Evolutionary conservation across 2,329 filamentous ascomycete species (phyloP), one percentile per base, ranked within the genome.

Genomic region (Ceratocystis eucalypticola): DNA sequence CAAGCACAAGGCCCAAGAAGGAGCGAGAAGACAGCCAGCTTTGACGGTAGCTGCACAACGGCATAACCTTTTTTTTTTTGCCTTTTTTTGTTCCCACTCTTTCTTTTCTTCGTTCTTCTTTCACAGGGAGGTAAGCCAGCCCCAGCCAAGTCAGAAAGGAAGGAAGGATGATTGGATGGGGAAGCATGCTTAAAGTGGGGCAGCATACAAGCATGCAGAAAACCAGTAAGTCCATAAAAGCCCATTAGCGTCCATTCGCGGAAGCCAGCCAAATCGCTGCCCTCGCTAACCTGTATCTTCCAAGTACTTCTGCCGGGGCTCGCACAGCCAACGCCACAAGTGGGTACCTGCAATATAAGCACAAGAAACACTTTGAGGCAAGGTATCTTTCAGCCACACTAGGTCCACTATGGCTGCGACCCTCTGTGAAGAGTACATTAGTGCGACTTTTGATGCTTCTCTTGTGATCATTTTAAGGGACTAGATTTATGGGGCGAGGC

Each of bases 1-100:
- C 53, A 30, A 30, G 25, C 53, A 57, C 53, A 57, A 30, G n/a
- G 53, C 12, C 33, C 28, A 57, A 17, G 53, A 17, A 57, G 53
- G 53, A 57, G 53, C 55, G 55, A 59, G 33, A 59, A 59, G 55
- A 33, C 55, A 59, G 55, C 55, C n/a, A 33, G 33, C 55, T 37
- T 59, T 17, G 50, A 59, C 22, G 55, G 55, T 37, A 53, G 10
- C 48, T 53, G 48, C 48, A 59, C 55, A 37, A 20, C 55, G 22
- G 48, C 22, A 53, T 28, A 50, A 53, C 25, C 22, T 59, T 59
- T 37, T 37, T 2, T 20, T 22, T 25, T 55, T 55, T 25, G n/a
- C 7, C 20, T 53, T 22, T 55, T 55, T 17, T 5, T n/a, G 3
- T n/a, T 3, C 10, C 20, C 22, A 53, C 48, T 28, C 22, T 17